These are phyloP conservation scores for Nepenthes gracilis DNA, from an alignment of 148 eudicot genomes.

Conservation along the genomic window DNA sequence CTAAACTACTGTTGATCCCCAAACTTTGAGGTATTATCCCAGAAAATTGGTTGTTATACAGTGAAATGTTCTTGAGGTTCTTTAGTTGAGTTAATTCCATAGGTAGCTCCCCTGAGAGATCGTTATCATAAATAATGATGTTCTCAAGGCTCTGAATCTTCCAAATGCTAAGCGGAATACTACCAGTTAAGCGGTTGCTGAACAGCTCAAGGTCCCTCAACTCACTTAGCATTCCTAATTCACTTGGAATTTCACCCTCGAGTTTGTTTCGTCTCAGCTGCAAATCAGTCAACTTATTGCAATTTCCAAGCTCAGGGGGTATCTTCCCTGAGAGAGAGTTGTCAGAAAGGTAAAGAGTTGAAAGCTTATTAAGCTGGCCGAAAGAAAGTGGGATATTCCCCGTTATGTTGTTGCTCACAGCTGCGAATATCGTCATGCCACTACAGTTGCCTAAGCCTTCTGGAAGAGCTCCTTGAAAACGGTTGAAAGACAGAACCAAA, in stretches of 20 bases:
- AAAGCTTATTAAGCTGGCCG: conserved; percentile 34
- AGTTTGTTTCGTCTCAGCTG: conserved; percentile 38
- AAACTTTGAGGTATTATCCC: conserved; percentile 57
- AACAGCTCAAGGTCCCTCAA: conserved; percentile 28
- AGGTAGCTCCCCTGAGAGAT: conserved; percentile 55
- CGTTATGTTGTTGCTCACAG: conserved; percentile 32
- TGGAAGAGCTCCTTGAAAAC: conserved; percentile 4
- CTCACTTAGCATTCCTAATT: conserved; percentile 37
- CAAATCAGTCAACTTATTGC: conserved; percentile 32
- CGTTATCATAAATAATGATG: conserved; percentile 38
- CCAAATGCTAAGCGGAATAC: conserved; percentile 55
- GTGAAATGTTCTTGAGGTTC: conserved; percentile 34
- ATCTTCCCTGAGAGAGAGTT: conserved; percentile 52
- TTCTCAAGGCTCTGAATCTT: conserved; percentile 46
- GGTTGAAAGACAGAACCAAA: too few species aligned
- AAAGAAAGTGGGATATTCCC: conserved; percentile 64
- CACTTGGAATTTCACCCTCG: conserved; percentile 55
- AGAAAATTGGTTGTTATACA: conserved; percentile 46
- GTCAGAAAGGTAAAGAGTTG: conserved; percentile 30
- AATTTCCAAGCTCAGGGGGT: conserved; percentile 68
- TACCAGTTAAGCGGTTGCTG: conserved; percentile 48
- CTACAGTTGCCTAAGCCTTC: conserved; percentile 47
- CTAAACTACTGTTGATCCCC: conserved; percentile 52
- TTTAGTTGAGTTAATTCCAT: conserved; percentile 37
- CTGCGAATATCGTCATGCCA: conserved; percentile 28